A percentile compares a stretch with the other conserved stretches of the same genome.
Conservation (phyloP, 2,329 filamentous ascomycete genomes). For the Aureobasidium lini region DNA sequence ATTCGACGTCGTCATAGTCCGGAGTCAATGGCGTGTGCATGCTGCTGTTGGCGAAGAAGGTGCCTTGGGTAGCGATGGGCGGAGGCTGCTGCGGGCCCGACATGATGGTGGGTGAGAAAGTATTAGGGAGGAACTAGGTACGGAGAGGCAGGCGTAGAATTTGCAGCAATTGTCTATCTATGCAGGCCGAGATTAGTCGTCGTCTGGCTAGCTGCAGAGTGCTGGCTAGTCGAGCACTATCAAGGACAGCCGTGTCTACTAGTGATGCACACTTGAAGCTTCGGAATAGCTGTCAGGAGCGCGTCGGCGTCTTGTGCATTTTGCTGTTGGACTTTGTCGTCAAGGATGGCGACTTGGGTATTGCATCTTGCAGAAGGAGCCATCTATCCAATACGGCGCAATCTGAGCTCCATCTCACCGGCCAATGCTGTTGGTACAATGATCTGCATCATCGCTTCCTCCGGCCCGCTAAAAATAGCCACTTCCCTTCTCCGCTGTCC, state of each 20-base stretch:
- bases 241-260: not conserved
- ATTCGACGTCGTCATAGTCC: conserved; percentile 34
- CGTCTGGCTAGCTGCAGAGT: not conserved
- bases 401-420: not conserved
- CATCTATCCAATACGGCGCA: not conserved
- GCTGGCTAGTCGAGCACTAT: not conserved
- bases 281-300: not conserved
- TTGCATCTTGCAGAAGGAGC: not conserved
- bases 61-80: not conserved
- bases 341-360: not conserved
- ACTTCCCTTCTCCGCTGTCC: not conserved
- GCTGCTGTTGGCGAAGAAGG: conserved; percentile 11
- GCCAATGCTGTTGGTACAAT: not conserved
- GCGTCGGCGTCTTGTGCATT: not conserved
- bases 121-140: not conserved
- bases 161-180: not conserved
- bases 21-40: conserved; percentile 9
- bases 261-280: too few species aligned
- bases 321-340: not conserved
- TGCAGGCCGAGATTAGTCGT: too few species aligned
- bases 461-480: not conserved
- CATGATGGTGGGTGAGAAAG: not conserved
- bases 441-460: not conserved
- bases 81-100: not conserved
- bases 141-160: not conserved